Conservation (phyloP, 169 alveolate genomes). For the Perkinsus marinus region DNA sequence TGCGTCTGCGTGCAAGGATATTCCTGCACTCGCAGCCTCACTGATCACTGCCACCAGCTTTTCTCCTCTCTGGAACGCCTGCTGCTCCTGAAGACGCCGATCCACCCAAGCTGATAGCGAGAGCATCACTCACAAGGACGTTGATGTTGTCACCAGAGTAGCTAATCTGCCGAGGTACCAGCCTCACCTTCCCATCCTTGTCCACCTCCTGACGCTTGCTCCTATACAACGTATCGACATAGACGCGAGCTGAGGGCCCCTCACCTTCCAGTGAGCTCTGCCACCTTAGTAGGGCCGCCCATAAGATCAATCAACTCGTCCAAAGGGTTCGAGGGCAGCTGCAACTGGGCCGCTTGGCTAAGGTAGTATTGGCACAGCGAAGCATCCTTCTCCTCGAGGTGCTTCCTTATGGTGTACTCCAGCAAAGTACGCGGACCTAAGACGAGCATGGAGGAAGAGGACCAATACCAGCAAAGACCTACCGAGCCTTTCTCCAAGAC, state of each 20-base stretch:
- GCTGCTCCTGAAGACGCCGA: neutral
- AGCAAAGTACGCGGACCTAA: neutral
- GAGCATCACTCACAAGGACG: neutral
- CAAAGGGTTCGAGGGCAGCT: neutral
- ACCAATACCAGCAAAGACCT: neutral
- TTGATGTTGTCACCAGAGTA: neutral
- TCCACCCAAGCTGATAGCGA: neutral
- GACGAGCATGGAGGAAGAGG: neutral
- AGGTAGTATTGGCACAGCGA: neutral
- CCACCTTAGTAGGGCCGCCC: slow-evolving; percentile 1
- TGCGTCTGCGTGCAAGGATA: slow-evolving; percentile 1
- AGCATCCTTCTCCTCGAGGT: neutral
- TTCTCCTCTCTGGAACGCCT: neutral
- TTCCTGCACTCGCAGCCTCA: slow-evolving; percentile 1
- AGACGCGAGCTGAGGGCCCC: neutral
- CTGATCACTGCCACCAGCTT: neutral
- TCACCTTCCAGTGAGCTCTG: neutral
- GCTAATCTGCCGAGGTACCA: neutral
- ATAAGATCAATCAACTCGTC: neutral
- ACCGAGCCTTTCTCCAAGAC: neutral
- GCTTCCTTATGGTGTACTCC: neutral
- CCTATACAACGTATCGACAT: neutral
- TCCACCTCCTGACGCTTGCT: neutral
- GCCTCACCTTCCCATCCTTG: neutral
- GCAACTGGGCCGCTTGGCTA: neutral